phyloP scores from a whole-genome alignment of 2,329 filamentous ascomycete genomes.

The Triangularia setosa region DNA sequence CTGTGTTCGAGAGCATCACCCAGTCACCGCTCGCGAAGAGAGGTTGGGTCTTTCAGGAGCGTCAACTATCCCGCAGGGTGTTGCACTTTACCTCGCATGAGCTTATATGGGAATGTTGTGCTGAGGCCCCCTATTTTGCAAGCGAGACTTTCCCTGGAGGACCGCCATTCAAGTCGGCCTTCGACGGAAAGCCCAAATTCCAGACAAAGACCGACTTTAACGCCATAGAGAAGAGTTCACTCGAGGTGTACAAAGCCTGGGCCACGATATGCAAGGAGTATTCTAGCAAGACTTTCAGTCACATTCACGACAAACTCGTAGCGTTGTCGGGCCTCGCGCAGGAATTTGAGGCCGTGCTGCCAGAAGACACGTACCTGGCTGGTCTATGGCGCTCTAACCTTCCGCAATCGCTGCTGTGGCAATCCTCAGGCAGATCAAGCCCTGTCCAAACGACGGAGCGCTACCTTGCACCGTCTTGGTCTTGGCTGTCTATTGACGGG shows the following conservation, averaged over 20 bases:
- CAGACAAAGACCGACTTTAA: neutral
- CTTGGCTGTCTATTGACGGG: conserved; percentile 9
- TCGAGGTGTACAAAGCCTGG: conserved; percentile 1
- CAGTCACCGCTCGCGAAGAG: neutral
- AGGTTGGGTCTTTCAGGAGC: conserved; percentile 12
- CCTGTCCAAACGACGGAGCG: neutral
- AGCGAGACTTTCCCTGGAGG: conserved; percentile 10
- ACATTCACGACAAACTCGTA: conserved; percentile 6
- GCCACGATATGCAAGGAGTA: conserved; percentile 4
- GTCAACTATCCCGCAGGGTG: conserved; percentile 6
- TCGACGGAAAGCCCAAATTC: conserved; percentile 9
- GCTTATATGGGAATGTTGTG: conserved; percentile 9
- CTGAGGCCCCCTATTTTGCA: conserved; percentile 2
- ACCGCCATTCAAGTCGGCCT: neutral
- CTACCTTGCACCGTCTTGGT: conserved; percentile 10
- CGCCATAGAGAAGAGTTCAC: neutral
- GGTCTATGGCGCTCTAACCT: conserved; percentile 5
- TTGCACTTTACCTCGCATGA: neutral
- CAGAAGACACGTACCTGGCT: conserved; percentile 5
- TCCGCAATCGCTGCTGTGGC: conserved; percentile 1
- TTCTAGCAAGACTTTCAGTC: conserved; percentile 3
- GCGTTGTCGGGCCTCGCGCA: conserved; percentile 9
- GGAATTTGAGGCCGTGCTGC: neutral
- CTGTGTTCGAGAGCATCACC: neutral
- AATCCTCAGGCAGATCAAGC: neutral